Percentiles rank a stretch among this genome's conserved stretches.
Conservation (phyloP, 768 basidiomycete species). For the Phylloporus rhodoxanthus region DNA sequence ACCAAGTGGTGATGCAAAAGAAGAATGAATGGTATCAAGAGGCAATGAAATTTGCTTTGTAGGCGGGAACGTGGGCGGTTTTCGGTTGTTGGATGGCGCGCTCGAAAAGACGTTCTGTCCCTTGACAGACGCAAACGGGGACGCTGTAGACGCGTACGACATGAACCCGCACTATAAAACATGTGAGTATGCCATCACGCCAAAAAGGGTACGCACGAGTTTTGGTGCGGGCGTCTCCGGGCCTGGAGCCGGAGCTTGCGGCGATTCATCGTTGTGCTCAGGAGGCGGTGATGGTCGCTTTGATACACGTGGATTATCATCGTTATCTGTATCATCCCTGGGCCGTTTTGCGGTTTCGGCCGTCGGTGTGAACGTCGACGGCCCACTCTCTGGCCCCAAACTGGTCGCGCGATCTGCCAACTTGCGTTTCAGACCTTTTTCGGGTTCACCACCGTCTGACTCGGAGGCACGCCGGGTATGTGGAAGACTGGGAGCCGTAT, state of each 20-base stretch:
- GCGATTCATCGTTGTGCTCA: slow-evolving; percentile 34
- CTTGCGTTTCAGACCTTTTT: slow-evolving; percentile 68
- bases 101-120: slow-evolving; percentile 51
- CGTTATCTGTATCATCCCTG: slow-evolving; percentile 57
- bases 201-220: slow-evolving; percentile 36
- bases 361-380: slow-evolving; percentile 18
- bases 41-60: slow-evolving; percentile 15
- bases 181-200: slow-evolving; percentile 10
- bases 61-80: slow-evolving; percentile 25
- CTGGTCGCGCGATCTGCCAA: slow-evolving; percentile 63
- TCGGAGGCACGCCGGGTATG: slow-evolving; percentile 32
- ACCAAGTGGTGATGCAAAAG: slow-evolving; percentile 19
- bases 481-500: slow-evolving; percentile 21
- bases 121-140: slow-evolving; percentile 70
- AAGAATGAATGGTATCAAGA: slow-evolving; percentile 20
- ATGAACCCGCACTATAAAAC: slow-evolving; percentile 60
- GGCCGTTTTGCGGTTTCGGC: slow-evolving; percentile 49
- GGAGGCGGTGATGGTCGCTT: slow-evolving; percentile 68
- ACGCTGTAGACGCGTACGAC: slow-evolving; percentile 69
- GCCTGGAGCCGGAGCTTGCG: slow-evolving; percentile 1
- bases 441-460: slow-evolving; percentile 43
- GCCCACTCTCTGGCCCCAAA: slow-evolving; percentile 41
- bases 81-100: slow-evolving; percentile 22
- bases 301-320: slow-evolving; percentile 54
- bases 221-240: slow-evolving; percentile 36